Evolutionary conservation across 2,329 filamentous ascomycete genomes (phyloP).

Genomic region (Fonsecaea pedrosoi): DNA sequence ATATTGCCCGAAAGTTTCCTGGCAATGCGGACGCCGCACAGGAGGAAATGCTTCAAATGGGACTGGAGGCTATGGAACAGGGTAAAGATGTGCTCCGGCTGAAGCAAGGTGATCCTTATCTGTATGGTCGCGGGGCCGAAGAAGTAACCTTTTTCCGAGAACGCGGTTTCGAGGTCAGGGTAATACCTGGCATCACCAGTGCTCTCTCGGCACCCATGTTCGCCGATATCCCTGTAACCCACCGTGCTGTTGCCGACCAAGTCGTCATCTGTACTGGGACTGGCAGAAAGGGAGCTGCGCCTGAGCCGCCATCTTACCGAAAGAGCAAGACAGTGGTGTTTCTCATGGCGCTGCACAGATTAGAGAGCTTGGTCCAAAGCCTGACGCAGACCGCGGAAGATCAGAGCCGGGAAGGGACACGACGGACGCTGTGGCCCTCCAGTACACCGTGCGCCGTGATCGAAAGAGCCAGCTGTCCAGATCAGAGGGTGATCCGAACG

Average conservation of each 20-base stretch:
- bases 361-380: slow-evolving; percentile 74
- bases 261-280: slow-evolving; percentile 96
- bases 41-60: slow-evolving; percentile 82
- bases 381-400: slow-evolving; percentile 57
- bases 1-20: slow-evolving; percentile 96
- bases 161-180: slow-evolving; percentile 71
- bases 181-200: slow-evolving; percentile 89
- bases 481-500: slow-evolving; percentile 90
- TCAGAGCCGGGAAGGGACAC: slow-evolving; percentile 32
- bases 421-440: slow-evolving; percentile 66
- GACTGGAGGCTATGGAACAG: slow-evolving; percentile 69
- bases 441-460: slow-evolving; percentile 90
- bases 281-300: slow-evolving; percentile 83
- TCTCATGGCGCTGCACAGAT: slow-evolving; percentile 90
- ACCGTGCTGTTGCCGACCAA: slow-evolving; percentile 88
- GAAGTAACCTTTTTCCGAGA: slow-evolving; percentile 83
- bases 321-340: slow-evolving; percentile 84
- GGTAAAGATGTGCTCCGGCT: slow-evolving; percentile 85
- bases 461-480: slow-evolving; percentile 89
- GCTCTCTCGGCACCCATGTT: slow-evolving; percentile 88
- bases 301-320: slow-evolving; percentile 80
- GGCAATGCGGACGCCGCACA: slow-evolving; percentile 95
- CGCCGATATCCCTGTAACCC: slow-evolving; percentile 84
- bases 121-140: slow-evolving; percentile 94
- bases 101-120: slow-evolving; percentile 96